Evolutionary conservation across 768 basidiomycete genomes (phyloP).

Genomic region (Gelatoporia subvermispora): DNA sequence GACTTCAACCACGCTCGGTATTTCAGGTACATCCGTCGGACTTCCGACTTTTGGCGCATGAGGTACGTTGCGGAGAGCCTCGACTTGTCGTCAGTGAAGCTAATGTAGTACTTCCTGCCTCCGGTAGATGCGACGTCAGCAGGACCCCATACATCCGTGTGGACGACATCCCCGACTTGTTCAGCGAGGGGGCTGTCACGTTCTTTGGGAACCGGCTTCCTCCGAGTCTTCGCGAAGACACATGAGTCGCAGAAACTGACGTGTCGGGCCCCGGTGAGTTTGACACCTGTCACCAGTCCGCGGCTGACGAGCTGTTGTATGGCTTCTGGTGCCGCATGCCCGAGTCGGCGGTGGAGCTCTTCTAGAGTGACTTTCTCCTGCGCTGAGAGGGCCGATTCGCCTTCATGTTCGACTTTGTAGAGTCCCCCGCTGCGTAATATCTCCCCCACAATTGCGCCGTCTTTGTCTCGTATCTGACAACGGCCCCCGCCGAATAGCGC

Average conservation of each 20-base stretch:
- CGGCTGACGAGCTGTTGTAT: too few species aligned
- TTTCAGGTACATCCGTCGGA: constrained; percentile 25
- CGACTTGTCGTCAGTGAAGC: constrained; percentile 27
- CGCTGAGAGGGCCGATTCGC: neutral
- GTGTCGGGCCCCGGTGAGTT: constrained; percentile 24
- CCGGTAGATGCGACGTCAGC: constrained; percentile 23
- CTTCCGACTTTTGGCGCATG: constrained; percentile 28
- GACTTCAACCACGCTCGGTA: constrained; percentile 32
- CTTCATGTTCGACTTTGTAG: constrained; percentile 5
- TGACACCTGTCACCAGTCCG: constrained; percentile 22
- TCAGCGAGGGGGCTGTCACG: constrained; percentile 14
- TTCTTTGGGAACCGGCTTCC: constrained; percentile 24
- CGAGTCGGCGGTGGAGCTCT: constrained; percentile 29
- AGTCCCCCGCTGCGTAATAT: constrained; percentile 14
- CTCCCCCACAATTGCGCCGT: constrained; percentile 7
- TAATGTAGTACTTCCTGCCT: constrained; percentile 16
- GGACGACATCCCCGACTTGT: constrained; percentile 31
- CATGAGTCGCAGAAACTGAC: constrained; percentile 36
- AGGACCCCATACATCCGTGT: constrained; percentile 43
- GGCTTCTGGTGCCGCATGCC: constrained; percentile 26
- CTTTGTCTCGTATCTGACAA: constrained; percentile 8
- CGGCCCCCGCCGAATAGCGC: constrained; percentile 9
- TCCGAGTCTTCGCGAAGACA: constrained; percentile 34
- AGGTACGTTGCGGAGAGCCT: constrained; percentile 22
- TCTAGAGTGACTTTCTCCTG: constrained; percentile 3